Evolutionary conservation across 169 alveolate species (phyloP).

Genomic region (Plasmodium billcollinsi): DNA sequence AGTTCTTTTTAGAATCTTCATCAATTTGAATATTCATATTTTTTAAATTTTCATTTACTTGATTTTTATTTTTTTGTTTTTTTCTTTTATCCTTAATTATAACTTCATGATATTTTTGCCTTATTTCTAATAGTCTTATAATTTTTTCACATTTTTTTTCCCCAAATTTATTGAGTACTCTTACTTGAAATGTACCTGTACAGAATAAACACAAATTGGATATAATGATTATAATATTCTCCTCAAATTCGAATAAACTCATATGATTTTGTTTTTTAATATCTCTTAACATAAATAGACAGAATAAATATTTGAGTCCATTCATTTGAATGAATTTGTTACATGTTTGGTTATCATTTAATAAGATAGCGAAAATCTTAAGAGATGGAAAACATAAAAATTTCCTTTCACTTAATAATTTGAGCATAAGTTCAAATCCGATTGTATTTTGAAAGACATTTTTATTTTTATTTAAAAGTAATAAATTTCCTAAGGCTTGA

Average conservation of each 20-base stretch:
- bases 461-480: conserved; percentile 51
- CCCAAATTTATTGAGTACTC: conserved; percentile 75
- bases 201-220: conserved; percentile 60
- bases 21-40: conserved; percentile 75
- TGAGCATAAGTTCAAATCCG: conserved; percentile 72
- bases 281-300: conserved; percentile 70
- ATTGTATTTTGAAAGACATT: conserved; percentile 41
- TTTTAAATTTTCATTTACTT: conserved; percentile 54
- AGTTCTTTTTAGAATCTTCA: conserved; percentile 58
- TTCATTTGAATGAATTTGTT: conserved; percentile 57
- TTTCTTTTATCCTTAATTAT: conserved; percentile 61
- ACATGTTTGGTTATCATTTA: conserved; percentile 48
- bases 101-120: conserved; percentile 62
- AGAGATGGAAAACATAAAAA: conserved; percentile 70
- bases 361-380: conserved; percentile 61
- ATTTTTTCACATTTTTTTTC: conserved; percentile 76
- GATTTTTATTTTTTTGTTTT: conserved; percentile 18
- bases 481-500: conserved; percentile 70
- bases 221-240: conserved; percentile 55
- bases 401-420: conserved; percentile 72
- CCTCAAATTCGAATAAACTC: conserved; percentile 59
- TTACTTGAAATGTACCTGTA: conserved; percentile 46
- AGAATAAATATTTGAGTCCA: conserved; percentile 61
- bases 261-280: conserved; percentile 32
- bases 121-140: conserved; percentile 56